Percentiles rank a stretch among this genome's conserved stretches.
Evolutionary conservation across 352 stramenopile species (phyloP).

Genomic region (Globisporangium orthogonon): DNA sequence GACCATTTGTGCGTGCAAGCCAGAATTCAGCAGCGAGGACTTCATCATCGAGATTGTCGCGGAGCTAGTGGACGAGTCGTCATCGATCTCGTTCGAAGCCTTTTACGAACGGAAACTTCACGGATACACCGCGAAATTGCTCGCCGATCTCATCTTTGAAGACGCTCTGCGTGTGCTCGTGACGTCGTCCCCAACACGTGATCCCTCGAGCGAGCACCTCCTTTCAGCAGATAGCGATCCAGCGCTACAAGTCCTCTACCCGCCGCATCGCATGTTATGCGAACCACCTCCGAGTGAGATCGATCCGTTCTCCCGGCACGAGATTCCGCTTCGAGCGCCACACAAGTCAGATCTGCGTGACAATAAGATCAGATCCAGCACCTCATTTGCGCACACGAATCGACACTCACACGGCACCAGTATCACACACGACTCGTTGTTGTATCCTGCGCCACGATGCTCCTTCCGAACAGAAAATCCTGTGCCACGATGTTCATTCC

Average conservation of each 20-base stretch:
- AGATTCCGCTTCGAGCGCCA: not conserved
- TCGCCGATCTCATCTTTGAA: conserved; percentile 17
- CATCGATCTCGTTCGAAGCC: conserved; percentile 14
- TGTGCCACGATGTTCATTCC: conserved; percentile 1
- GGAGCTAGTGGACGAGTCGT: not conserved
- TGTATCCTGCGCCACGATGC: conserved; percentile 4
- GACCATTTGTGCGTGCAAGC: not conserved
- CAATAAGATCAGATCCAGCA: not conserved
- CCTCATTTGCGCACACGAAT: not conserved
- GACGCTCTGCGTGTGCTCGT: conserved; percentile 5
- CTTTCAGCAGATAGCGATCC: not conserved
- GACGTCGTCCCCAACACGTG: not conserved
- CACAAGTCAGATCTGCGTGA: not conserved
- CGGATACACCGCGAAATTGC: conserved; percentile 17
- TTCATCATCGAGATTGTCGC: not conserved
- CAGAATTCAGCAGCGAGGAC: not conserved
- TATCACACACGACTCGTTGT: not conserved
- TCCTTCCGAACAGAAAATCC: conserved; percentile 6
- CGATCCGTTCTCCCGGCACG: conserved; percentile 7
- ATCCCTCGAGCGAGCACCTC: not conserved
- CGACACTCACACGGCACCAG: not conserved
- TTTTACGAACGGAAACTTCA: conserved; percentile 23
- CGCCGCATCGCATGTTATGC: not conserved
- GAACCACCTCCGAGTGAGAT: conserved; percentile 1
- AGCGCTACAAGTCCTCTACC: conserved; percentile 1